Evolutionary conservation across 805 yeast genomes (phyloP), one percentile per base, ranked within the genome.

Genomic region (Cyberlindnera xylosilytica): DNA sequence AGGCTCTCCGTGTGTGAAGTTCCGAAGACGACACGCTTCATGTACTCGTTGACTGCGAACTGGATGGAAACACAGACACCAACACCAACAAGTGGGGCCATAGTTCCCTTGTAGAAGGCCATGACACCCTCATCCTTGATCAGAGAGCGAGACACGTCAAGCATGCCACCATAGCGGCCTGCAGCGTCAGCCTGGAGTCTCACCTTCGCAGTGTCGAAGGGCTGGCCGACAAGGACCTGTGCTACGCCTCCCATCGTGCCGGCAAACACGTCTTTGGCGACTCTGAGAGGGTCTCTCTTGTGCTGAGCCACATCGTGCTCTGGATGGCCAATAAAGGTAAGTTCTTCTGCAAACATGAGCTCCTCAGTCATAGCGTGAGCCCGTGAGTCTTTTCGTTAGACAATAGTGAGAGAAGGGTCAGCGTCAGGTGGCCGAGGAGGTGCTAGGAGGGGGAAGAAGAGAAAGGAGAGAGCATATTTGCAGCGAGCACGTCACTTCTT

Each of bases 41-140:
- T 88, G 58, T 74, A 83, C 62, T 91, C 97, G 57, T 90, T 90
- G 30, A 88, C 95, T 36, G 96, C 91, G 59, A 91, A 91, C 65
- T 93, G 99, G 33, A 91, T 87, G 8, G 96, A 87, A 7, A 91
- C 97, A 70, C 97, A 90, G 1, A 95, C 95, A 36, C 99, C 99
- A 11, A 91, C 87, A 9, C 99, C 99, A 23, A 91, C 63, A 51
- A 91, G 70, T 15, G 99, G 99, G 1, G 97, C 90, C 52, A 87
- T 59, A 1, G 97, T 90, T 24, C 99, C 99, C 63, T 95, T 81
- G 64, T 91, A 93, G 58, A 91, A 88, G 0, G 95, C 99, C 30
- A 66, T 42, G 7, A 80, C 74, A 2, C 99, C 99, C 64, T 93
- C 99, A 43, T 85, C 79, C 34, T 73, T 70, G 34, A 91, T 34